Evolutionary conservation across 768 basidiomycete species (phyloP).

Genomic region (Tricholoma hemisulphureum): DNA sequence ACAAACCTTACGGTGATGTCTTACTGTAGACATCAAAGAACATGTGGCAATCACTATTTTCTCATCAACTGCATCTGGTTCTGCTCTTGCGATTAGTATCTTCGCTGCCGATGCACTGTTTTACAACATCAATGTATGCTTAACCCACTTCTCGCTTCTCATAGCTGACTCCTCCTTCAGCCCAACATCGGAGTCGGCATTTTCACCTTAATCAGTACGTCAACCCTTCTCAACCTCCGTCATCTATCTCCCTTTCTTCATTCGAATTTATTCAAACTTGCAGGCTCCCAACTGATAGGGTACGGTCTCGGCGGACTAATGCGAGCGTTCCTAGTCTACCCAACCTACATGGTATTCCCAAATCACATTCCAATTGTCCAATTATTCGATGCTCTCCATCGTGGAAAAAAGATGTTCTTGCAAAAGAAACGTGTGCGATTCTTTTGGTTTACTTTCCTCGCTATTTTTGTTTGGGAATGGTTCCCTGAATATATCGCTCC

Average conservation of each 20-base stretch:
- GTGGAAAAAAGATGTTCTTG: constrained; percentile 41
- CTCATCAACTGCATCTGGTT: constrained; percentile 55
- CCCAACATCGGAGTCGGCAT: constrained; percentile 33
- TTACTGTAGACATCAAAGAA: too few species aligned
- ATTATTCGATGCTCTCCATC: constrained; percentile 35
- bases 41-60: constrained; percentile 65
- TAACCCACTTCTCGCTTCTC: too few species aligned
- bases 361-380: constrained; percentile 40
- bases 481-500: constrained; percentile 48
- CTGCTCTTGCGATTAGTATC: constrained; percentile 57
- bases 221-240: background rate
- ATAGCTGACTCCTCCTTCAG: too few species aligned
- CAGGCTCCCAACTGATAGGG: constrained; percentile 4
- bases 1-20: constrained; percentile 47
- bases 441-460: constrained; percentile 55
- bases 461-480: constrained; percentile 57
- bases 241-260: constrained; percentile 8
- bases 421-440: constrained; percentile 55
- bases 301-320: constrained; percentile 14
- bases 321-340: constrained; percentile 48
- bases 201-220: constrained; percentile 12
- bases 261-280: too few species aligned
- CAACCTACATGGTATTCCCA: constrained; percentile 45
- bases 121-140: constrained; percentile 38
- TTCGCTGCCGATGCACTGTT: constrained; percentile 54